These are phyloP conservation scores for Hymenoscyphus scutula DNA, from an alignment of 2,329 filamentous ascomycete genomes.

Conservation along the genomic window DNA sequence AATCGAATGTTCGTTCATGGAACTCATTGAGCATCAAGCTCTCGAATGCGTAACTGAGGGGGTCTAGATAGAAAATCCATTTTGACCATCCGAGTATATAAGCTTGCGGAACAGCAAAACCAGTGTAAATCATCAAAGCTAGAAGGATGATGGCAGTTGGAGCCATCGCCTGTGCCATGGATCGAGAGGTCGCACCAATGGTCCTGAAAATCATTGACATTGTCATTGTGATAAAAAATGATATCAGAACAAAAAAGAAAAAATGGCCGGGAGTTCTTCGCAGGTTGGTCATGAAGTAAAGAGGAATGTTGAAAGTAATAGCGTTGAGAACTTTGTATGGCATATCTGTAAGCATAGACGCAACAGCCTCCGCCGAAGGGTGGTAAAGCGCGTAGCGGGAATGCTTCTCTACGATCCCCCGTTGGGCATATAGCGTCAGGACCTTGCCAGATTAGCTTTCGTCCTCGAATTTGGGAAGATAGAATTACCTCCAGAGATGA, in stretches of 20 bases:
- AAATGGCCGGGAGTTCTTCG: constrained; percentile 71
- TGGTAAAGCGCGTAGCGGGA: constrained; percentile 84
- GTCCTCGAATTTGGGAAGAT: constrained; percentile 5
- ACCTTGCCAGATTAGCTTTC: constrained; percentile 50
- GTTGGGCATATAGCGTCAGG: constrained; percentile 80
- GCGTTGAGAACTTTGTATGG: constrained; percentile 78
- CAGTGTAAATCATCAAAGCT: constrained; percentile 29
- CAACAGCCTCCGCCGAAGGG: constrained; percentile 75
- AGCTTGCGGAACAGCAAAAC: constrained; percentile 42
- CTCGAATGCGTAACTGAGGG: constrained; percentile 74
- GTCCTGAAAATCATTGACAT: constrained; percentile 88
- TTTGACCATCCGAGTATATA: constrained; percentile 75
- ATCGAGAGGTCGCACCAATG: constrained; percentile 73
- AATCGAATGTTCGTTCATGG: constrained; percentile 19
- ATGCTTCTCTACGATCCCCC: constrained; percentile 91
- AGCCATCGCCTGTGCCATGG: constrained; percentile 59
- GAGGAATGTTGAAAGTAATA: constrained; percentile 71
- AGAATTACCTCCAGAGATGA: constrained; percentile 51
- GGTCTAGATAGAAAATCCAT: constrained; percentile 67
- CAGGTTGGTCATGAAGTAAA: constrained; percentile 88
- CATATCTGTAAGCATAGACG: constrained; percentile 62
- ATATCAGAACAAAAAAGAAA: constrained; percentile 82
- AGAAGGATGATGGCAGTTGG: constrained; percentile 50
- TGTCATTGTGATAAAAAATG: constrained; percentile 67
- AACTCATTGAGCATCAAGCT: constrained; percentile 82